A percentile compares a stretch with the other conserved stretches of the same genome.
These are phyloP conservation scores for Macrotyloma uniflorum DNA, from an alignment of 306 rosid species.

Conservation along the genomic window DNA sequence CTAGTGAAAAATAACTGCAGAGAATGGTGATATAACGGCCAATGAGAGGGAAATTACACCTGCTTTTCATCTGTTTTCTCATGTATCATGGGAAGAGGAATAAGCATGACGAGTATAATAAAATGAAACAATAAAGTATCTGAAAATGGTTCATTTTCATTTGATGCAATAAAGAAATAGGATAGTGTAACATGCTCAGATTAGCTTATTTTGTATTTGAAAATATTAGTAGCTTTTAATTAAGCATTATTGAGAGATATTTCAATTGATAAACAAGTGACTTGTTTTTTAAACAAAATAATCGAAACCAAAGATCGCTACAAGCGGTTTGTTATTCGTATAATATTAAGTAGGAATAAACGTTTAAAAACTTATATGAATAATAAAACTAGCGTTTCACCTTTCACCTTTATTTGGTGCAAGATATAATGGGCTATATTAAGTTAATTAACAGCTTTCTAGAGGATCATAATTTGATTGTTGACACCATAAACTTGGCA, in stretches of 20 bases:
- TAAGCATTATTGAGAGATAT: neutral
- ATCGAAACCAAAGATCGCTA: neutral
- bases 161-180: neutral
- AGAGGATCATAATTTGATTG: neutral
- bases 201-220: neutral
- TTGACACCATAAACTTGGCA: neutral
- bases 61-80: neutral
- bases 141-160: neutral
- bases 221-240: too few relatives aligned
- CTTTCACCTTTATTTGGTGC: too few relatives aligned
- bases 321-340: neutral
- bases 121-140: neutral
- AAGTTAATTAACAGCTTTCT: neutral
- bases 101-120: neutral
- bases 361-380: too few relatives aligned
- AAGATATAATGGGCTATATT: neutral
- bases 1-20: neutral
- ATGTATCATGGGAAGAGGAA: neutral
- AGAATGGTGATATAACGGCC: neutral
- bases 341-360: neutral
- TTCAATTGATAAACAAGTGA: neutral
- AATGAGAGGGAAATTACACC: neutral
- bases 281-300: neutral
- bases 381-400: too few relatives aligned
- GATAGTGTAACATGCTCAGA: neutral